These are phyloP conservation scores for Syzygium aromaticum DNA, from an alignment of 345 rosid genomes.

Conservation along the genomic window DNA sequence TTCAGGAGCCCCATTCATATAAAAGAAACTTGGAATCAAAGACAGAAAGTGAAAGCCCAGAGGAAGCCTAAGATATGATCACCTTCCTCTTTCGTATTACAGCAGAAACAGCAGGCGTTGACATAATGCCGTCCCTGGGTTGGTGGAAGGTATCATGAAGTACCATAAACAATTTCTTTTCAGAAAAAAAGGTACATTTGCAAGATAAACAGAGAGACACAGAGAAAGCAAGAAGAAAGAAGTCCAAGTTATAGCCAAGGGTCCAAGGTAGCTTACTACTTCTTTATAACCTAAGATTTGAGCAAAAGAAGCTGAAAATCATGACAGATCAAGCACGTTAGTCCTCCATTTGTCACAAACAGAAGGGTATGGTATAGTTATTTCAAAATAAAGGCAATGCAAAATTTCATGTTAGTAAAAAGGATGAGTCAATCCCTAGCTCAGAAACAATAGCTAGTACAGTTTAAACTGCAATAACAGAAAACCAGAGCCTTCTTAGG, in stretches of 20 bases:
- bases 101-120: conserved; percentile 90
- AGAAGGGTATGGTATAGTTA: not conserved
- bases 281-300: not conserved
- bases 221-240: not conserved
- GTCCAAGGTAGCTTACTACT: not conserved
- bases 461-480: not conserved
- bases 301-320: not conserved
- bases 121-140: conserved; percentile 79
- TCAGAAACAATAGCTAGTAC: not conserved
- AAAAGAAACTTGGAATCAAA: not conserved
- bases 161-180: not conserved
- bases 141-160: conserved; percentile 2
- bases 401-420: not conserved
- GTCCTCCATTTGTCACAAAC: not conserved
- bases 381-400: not conserved
- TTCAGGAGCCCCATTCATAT: not conserved
- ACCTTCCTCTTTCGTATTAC: conserved; percentile 82
- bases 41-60: not conserved
- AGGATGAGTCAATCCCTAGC: not conserved
- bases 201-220: not conserved
- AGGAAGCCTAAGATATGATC: conserved; percentile 1
- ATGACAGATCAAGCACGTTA: not conserved
- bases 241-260: not conserved
- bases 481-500: not conserved
- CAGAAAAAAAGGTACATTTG: not conserved